Base-by-base conservation (phyloP, 768 basidiomycete species). In the Lactifluus echinatus region DNA sequence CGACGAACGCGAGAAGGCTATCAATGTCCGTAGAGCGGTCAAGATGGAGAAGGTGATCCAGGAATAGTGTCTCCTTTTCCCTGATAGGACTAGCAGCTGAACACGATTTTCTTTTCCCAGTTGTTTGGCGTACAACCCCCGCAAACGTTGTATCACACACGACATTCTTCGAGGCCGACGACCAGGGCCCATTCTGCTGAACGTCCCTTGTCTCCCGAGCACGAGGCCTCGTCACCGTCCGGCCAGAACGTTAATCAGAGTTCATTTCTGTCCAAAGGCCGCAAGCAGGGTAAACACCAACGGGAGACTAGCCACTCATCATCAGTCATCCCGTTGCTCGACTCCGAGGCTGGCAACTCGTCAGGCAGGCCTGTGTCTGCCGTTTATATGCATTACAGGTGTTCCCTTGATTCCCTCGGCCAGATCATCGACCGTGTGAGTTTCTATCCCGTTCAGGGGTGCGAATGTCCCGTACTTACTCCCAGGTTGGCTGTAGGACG, bases 11-110 rank as follows among this genome's bases (percentile, higher is more conserved):
- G 88, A 91, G 67, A 89, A 89, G 72, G 84, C 85, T 14, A 79
- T 85, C 66, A 87, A 87, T 65, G 88, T 93, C 45, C 77, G 83
- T 48, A 73, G 90, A 50, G 89, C 88, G 37, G 76, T 84, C 66
- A 93, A 92, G 71, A 91, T 93, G 88, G 88, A 91, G 71, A 85
- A 87, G 81, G 89, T 87, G 54, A 76, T 67, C 39, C n/a, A n/a
- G 10, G 57, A 11, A 14, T 36, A 15, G 23, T 26, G 17, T 26
- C 45, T 46, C 21, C 56, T 50, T 26, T n/a, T 49, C 19, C 17
- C 12, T 14, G 39, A 17, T 10, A 3, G 12, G 46, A 2, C 5
- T 43, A 48, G 26, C 46, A 50, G 21, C 43, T 34, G 12, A 26
- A 50, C 28, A 31, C 23, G 23, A 15, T 40, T 39, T 53, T 43